phyloP scores from a whole-genome alignment of 1,284 basidiomycete species.

The Peniophora sp. region DNA sequence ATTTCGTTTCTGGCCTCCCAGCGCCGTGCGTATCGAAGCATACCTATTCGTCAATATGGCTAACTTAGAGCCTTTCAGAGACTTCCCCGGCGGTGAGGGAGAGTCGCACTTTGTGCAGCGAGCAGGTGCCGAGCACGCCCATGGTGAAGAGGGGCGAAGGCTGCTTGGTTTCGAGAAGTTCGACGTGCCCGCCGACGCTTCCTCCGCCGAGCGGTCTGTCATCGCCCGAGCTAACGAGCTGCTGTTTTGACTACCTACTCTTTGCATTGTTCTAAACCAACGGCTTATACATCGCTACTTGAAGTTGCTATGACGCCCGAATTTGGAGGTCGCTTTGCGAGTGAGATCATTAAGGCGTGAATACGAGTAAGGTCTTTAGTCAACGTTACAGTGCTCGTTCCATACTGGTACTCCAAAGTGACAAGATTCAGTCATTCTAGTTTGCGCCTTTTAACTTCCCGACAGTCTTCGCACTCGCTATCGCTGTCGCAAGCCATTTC shows the following conservation, averaged over 20 bases:
- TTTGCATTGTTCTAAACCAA: no score
- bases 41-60: no score
- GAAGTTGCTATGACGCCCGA: no score
- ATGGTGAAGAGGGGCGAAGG: conserved; percentile 23
- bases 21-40: conserved; percentile 38
- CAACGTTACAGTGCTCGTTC: no score
- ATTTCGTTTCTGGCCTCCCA: conserved; percentile 50
- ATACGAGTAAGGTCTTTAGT: no score
- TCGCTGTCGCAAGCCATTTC: no score
- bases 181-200: conserved; percentile 10
- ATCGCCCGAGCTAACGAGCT: conserved; percentile 18
- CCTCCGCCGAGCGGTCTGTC: conserved; percentile 13
- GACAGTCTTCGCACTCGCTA: not conserved
- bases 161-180: conserved; percentile 28
- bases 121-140: conserved; percentile 35
- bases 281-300: no score
- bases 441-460: not conserved
- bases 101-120: conserved; percentile 52
- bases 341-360: no score
- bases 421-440: no score
- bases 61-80: conserved; percentile 26
- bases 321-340: no score
- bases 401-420: no score
- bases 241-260: conserved; percentile 6
- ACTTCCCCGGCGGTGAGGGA: conserved; percentile 72